Evolutionary conservation across 2,329 filamentous ascomycete species (phyloP).

Genomic region (Neopestalotiopsis sp.): DNA sequence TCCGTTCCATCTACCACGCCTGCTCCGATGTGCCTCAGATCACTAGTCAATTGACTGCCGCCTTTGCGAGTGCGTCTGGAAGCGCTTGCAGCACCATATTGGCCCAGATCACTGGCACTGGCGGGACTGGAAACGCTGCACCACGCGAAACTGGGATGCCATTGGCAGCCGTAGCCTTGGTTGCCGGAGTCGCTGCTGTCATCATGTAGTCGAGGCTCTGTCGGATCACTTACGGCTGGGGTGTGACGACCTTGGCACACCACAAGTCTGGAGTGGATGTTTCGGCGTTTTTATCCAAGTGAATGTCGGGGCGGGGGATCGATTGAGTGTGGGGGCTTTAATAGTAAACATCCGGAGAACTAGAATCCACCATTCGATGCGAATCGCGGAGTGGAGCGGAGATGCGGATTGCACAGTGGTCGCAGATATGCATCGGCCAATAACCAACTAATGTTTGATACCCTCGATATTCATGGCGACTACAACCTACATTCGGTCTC

Average conservation of each 20-base stretch:
- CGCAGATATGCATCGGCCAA: neutral
- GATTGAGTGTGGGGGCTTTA: neutral
- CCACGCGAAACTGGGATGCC: constrained; percentile 10
- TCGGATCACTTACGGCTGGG: neutral
- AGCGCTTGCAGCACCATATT: constrained; percentile 5
- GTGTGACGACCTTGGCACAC: neutral
- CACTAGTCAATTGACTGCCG: neutral
- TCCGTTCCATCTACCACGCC: constrained; percentile 8
- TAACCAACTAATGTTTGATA: constrained; percentile 2
- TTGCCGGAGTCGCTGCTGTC: neutral
- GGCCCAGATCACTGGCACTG: constrained; percentile 2
- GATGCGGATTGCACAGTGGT: neutral
- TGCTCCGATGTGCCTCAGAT: constrained; percentile 9
- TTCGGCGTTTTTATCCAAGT: neutral
- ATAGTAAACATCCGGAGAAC: neutral
- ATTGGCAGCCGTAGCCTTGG: constrained; percentile 3
- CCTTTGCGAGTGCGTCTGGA: constrained; percentile 3
- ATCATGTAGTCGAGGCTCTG: neutral
- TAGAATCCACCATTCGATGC: neutral
- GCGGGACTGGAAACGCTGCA: constrained; percentile 3
- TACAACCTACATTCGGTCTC: neutral
- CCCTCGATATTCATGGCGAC: neutral
- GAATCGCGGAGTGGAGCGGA: neutral
- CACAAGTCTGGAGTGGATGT: neutral
- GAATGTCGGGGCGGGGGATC: neutral